Base-by-base conservation (phyloP, 2,329 filamentous ascomycete species). In the Nannizzia gypsea region DNA sequence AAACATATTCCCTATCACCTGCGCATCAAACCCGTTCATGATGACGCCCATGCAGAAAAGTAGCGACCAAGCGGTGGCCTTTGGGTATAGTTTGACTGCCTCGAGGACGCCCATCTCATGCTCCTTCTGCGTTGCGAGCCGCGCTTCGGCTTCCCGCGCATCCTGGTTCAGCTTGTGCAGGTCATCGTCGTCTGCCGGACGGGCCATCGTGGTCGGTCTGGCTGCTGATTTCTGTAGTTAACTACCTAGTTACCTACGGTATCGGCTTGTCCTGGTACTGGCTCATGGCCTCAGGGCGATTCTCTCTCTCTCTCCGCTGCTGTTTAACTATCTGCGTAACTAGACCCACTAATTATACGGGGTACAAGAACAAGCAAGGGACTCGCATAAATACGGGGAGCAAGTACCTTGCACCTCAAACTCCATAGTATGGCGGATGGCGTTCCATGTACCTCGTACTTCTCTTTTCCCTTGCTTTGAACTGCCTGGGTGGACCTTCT, bases 1-100 rank as follows among this genome's bases (percentile, higher is more conserved):
- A 65, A 82, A 85, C 58, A 87, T 76, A 62, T 83, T 83, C 24
- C 82, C 82, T 17, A 86, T 76, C 8, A 87, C 77, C 67, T 86
- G 83, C 0, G 82, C 81, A 67, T 86, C 83, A 66, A 86, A 87
- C 3, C 82, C 82, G 6, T 62, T 66, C 70, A 72, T 71, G 56
- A 72, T 67, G 4, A 71, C 68, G 6, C 68, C 68, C 13, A 71
- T 55, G 8, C 67, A 71, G 60, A 72, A 71, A 61, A 71, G 69
- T 17, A 68, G 31, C 9, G 70, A 67, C 69, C 70, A 72, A 28
- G 63, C 72, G 4, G 76, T 71, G 3, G 77, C 77, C 44, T 73
- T 72, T 0, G 76, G 76, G 61, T 79, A 80, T 6, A 74, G 66
- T 63, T 70, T 74, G 13, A 77, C 58, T 3, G 76, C 61, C 24